phyloP scores from a whole-genome alignment of 83 land plant species.

The Thuja plicata region DNA sequence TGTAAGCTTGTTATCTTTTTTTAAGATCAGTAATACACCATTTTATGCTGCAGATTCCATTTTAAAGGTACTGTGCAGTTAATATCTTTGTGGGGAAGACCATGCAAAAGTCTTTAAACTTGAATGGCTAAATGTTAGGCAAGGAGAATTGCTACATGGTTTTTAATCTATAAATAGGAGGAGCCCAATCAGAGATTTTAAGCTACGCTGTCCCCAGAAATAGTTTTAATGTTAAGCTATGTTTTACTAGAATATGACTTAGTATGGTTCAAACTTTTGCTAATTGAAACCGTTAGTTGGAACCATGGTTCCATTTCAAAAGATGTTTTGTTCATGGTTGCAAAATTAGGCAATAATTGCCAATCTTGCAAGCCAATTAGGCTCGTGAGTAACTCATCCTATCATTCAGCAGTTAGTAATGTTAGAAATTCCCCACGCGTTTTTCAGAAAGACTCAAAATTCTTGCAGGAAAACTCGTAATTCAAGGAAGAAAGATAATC shows the following conservation, averaged over 20 bases:
- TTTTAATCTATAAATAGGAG: background rate
- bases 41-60: background rate
- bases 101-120: background rate
- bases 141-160: background rate
- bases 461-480: no score
- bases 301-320: background rate
- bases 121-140: background rate
- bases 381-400: no score
- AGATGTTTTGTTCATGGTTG: background rate
- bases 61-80: background rate
- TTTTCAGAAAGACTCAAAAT: no score
- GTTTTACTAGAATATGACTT: background rate
- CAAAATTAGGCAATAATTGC: no score
- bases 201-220: background rate
- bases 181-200: background rate
- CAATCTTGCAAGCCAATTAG: no score
- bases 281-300: background rate
- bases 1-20: conserved; percentile 31
- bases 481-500: no score
- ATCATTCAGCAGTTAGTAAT: no score
- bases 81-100: background rate
- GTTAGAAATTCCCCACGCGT: background rate
- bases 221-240: background rate
- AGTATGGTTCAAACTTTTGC: background rate
- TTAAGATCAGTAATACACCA: background rate